These are phyloP conservation scores for Monosporozyma yasuniensis DNA, from an alignment of 805 yeast species.

Conservation along the genomic window DNA sequence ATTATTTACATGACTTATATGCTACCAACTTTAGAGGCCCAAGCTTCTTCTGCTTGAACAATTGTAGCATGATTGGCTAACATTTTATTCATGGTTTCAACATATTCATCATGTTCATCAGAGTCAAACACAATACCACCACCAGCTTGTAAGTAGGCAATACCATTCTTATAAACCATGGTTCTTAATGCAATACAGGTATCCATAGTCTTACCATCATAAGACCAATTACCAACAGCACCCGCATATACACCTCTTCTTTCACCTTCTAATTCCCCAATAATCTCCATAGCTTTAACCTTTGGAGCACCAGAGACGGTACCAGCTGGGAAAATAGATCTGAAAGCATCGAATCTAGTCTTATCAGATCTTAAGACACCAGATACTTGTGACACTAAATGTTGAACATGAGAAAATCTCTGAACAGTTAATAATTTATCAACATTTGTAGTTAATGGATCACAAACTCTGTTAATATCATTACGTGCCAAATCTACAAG, in stretches of 20 bases:
- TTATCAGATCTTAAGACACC: constrained; percentile 79
- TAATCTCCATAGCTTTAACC: constrained; percentile 91
- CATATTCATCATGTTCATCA: constrained; percentile 89
- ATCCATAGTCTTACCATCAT: constrained; percentile 90
- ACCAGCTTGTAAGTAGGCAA: constrained; percentile 94
- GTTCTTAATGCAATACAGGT: constrained; percentile 97
- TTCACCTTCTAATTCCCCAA: constrained; percentile 81
- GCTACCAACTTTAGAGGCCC: constrained; percentile 43
- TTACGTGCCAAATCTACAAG: constrained; percentile 95
- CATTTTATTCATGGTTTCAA: constrained; percentile 97
- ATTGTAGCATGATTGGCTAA: constrained; percentile 84
- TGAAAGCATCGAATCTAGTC: constrained; percentile 91
- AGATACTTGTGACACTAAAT: constrained; percentile 87
- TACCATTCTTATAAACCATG: constrained; percentile 86
- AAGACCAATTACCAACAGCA: constrained; percentile 97
- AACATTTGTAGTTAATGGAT: constrained; percentile 73
- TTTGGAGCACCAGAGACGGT: constrained; percentile 99
- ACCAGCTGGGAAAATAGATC: constrained; percentile 98
- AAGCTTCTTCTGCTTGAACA: constrained; percentile 79
- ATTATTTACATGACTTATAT: constrained; percentile 3
- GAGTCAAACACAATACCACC: constrained; percentile 97
- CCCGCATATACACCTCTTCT: constrained; percentile 97
- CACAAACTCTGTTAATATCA: constrained; percentile 91
- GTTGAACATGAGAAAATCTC: constrained; percentile 95
- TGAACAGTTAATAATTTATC: constrained; percentile 85